Evolutionary conservation across 2,329 filamentous ascomycete species (phyloP), one percentile per base, ranked within the genome.

Genomic region (Ceratocystis smalleyi): DNA sequence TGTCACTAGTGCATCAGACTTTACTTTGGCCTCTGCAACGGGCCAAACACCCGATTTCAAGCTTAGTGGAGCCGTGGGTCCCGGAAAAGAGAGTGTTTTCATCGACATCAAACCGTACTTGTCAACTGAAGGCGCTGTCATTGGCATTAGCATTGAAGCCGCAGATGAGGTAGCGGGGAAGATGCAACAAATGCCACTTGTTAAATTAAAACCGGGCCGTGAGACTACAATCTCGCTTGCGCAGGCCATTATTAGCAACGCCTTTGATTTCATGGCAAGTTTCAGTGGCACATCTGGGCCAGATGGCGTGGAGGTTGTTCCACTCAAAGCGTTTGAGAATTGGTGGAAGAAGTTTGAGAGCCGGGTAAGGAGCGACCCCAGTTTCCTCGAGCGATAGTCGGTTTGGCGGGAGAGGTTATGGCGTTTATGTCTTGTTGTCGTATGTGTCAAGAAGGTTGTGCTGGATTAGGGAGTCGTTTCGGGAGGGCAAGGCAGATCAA

Each of bases 321-420:
- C 94, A n/a, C 75, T 99, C 68, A 94, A 89, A 75, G 89, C 88
- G 4, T 99, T 99, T 73, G 87, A 95, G 75, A 90, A 95, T 66
- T 99, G 95, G 94, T 99, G 95, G 94, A 82, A 80, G 67, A 97
- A 96, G 75, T 99, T 99, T 76, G 92, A 99, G 77, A 83, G 83
- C 67, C 86, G 85, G 71, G 82, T 99, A 47, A 86, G 91, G 70
- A 81, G 83, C 68, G 94, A 99, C 76, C 92, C 94, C 0, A 83
- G 83, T 5, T 99, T 99, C 73, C 77, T 99, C 69, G 91, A 97
- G 75, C 83, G 86, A 70, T 73, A 75, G 59, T 67, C 68, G 32
- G 70, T 73, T 47, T 71, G 54, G 17, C 7, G 27, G 27, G n/a
- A n/a, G 54, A 32, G 4, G 15, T 40, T 40, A 4, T 40, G 35